phyloP scores from a whole-genome alignment of 129 eudicot species.

The Centella asiatica region DNA sequence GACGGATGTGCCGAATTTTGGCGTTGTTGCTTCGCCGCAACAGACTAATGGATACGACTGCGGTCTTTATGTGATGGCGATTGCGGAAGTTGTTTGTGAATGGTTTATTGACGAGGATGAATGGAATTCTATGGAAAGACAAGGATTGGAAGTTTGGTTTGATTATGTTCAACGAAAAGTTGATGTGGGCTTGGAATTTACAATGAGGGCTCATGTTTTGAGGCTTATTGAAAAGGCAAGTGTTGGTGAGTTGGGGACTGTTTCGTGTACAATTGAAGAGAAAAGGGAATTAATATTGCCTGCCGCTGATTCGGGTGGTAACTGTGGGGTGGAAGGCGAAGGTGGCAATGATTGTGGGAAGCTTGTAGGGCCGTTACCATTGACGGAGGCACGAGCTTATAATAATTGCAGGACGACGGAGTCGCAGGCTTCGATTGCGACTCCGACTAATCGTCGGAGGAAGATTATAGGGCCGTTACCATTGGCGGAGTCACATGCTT shows the following conservation, averaged over 20 bases:
- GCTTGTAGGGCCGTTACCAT: no score
- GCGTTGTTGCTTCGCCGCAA: background rate
- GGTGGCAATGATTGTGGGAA: background rate
- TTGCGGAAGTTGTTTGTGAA: background rate
- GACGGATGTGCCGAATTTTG: background rate
- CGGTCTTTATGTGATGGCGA: slow-evolving; percentile 3
- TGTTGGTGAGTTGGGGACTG: background rate
- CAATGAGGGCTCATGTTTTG: background rate
- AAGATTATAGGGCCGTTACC: background rate
- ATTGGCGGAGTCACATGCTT: no score
- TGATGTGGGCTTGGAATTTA: background rate
- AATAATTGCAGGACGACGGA: background rate
- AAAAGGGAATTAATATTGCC: background rate
- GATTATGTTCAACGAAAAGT: background rate
- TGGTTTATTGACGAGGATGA: background rate
- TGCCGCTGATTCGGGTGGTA: no score
- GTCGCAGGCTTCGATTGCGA: background rate
- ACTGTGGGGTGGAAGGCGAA: background rate
- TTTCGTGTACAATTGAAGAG: slow-evolving; percentile 1
- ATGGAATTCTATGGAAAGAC: no score
- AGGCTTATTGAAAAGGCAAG: background rate
- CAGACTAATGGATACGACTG: slow-evolving; percentile 1
- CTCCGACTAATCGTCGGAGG: background rate
- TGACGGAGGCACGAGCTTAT: background rate
- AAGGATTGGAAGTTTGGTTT: background rate